Base-by-base conservation (phyloP, 2,329 filamentous ascomycete genomes). In the Arthroderma uncinatum region DNA sequence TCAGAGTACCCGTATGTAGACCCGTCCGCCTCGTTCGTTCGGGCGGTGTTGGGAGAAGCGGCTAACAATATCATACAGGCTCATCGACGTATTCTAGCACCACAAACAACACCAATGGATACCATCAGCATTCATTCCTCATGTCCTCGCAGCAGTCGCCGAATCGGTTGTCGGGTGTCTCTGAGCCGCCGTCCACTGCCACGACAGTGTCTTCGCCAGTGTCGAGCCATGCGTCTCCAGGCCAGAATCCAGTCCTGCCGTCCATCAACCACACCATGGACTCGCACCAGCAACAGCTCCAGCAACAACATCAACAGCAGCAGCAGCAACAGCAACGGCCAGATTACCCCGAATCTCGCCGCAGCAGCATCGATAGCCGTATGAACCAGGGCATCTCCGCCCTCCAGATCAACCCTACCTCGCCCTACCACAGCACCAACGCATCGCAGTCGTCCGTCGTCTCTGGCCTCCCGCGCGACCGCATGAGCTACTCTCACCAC, bases 201-300 rank as follows among this genome's bases (percentile, higher is more conserved):
- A 44, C 47, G 23, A 28, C 53, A 25, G 8, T 48, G 36, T 53
- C 50, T 3, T 50, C 33, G 23, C 48, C 50, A 16, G 40, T 56
- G 33, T 37, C 57, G 25, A 34, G 44, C 14, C 44, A 50, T 50
- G 44, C 44, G 4, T 50, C 44, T 2, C 44, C 44, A n/a, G 44
- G 25, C 28, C 44, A 30, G 44, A 73, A 64, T 61, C 72, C 72
- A 62, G 70, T 74, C 40, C 69, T 83, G 8, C 81, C 82, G 1
- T 80, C 80, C 0, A 77, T 83, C 60, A 82, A 82, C 55, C 80
- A 82, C 62, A 80, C 79, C 60, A 75, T 78, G 48, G 80, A 83
- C 71, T 33, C 72, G 75, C 0, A 74, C 79, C 21, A 69, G 28
- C 44, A 48, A 14, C 21, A 28, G 14, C 42, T 71, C 2, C 25